Evolutionary conservation across 306 rosid species (phyloP), one percentile per base, ranked within the genome.

Genomic region (Pyrus communis): DNA sequence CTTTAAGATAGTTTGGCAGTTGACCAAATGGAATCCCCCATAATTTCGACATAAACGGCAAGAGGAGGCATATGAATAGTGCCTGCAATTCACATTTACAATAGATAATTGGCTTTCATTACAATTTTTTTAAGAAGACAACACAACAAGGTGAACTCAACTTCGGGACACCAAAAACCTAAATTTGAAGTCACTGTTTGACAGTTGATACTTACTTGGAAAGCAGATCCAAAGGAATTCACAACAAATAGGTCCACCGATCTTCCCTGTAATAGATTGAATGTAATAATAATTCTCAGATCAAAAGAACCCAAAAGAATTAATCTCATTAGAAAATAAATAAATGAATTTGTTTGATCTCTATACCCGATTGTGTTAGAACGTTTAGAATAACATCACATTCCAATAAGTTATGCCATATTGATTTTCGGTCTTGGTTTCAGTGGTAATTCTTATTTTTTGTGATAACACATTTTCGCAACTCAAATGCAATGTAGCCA

Each of bases 141-240:
- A 25, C 69, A 49, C 60, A 15, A n/a, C 21, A 73, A 35, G 14
- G 10, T 43, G 46, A 5, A 13, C 31, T 45, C 49, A 58, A 51
- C 21, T 9, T 51, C 5, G 11, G 21, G 45, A 43, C 14, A 67
- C 9, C 27, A 49, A 73, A 67, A 69, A 68, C 78, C 69, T 35
- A 46, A 51, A 70, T 30, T 59, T 42, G 12, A 35, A 78, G 6
- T 14, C 54, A 14, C 28, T 35, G 55, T 30, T 65, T 69, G 66
- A 49, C 6, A 49, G 73, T 62, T 80, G 76, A 75, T 73, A 77
- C 93, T 71, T 83, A 93, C 98, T 81, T 93, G 97, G 84, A 87
- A 93, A 77, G 92, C 97, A 71, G 97, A 93, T 81, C 98, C 98
- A 21, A 84, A 91, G 25, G 98, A 91, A 86, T 91, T 93, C 64